These are phyloP conservation scores for Cucumis hystrix DNA, from an alignment of 306 rosid species.

Conservation along the genomic window DNA sequence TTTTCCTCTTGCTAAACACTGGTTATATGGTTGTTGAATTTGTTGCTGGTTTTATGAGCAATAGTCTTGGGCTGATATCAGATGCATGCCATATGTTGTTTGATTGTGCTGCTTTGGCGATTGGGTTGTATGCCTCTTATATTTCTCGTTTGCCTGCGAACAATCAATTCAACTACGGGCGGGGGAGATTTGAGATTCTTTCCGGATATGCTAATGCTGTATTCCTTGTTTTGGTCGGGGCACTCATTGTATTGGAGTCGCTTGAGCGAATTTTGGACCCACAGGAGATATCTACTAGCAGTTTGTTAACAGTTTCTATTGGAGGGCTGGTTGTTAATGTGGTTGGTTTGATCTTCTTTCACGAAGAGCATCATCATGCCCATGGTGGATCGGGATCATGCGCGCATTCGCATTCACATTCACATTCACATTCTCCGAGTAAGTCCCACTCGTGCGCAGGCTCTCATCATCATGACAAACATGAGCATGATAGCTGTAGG, in stretches of 20 bases:
- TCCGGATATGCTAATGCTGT: slow-evolving; percentile 85
- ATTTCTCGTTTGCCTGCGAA: slow-evolving; percentile 88
- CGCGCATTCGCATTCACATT: slow-evolving; percentile 48
- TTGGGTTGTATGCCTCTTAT: slow-evolving; percentile 89
- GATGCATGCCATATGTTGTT: slow-evolving; percentile 98
- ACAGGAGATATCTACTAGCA: slow-evolving; percentile 73
- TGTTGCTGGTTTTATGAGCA: slow-evolving; percentile 85
- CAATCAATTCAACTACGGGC: slow-evolving; percentile 60
- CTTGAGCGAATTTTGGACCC: slow-evolving; percentile 93
- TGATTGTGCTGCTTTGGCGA: slow-evolving; percentile 97
- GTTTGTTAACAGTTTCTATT: slow-evolving; percentile 64
- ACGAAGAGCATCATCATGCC: slow-evolving; percentile 95
- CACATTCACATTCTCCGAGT: slow-evolving; percentile 20
- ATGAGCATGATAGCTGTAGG: slow-evolving; percentile 13
- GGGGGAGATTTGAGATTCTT: slow-evolving; percentile 93
- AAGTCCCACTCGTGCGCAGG: not conserved
- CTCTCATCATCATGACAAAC: slow-evolving; percentile 16
- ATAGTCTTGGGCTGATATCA: slow-evolving; percentile 84
- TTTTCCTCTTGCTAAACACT: slow-evolving; percentile 76
- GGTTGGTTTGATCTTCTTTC: slow-evolving; percentile 79
- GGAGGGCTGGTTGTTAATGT: slow-evolving; percentile 85
- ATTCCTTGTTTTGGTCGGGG: slow-evolving; percentile 82
- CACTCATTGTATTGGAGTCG: slow-evolving; percentile 79
- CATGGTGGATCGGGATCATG: slow-evolving; percentile 66
- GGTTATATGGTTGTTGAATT: slow-evolving; percentile 89